Percentiles rank a stretch among this genome's conserved stretches.
These are phyloP conservation scores for Taphrina sp. DNA, from an alignment of 1,139 yeast genomes.

Conservation along the genomic window DNA sequence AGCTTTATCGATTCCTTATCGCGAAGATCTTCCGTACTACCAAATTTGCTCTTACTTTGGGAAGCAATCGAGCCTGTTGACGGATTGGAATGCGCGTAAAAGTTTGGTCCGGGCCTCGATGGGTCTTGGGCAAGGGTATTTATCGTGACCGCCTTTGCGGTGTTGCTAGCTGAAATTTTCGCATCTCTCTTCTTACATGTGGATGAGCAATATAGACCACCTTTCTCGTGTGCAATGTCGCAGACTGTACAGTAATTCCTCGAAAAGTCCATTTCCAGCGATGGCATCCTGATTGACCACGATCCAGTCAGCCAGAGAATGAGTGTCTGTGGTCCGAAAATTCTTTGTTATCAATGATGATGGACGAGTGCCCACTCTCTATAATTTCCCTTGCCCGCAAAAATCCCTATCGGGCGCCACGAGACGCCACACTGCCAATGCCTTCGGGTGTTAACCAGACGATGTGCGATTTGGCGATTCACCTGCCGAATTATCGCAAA, in stretches of 20 bases:
- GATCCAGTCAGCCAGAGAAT: neutral
- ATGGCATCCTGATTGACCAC: neutral
- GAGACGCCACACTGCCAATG: too few species aligned
- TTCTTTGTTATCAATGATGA: too few species aligned
- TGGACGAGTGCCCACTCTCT: too few species aligned
- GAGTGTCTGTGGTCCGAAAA: neutral
- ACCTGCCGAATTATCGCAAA: too few species aligned
- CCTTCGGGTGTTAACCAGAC: too few species aligned
- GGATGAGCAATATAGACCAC: slow-evolving; percentile 16
- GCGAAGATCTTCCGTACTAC: neutral
- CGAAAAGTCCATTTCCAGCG: slow-evolving; percentile 7
- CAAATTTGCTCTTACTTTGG: neutral
- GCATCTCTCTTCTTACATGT: slow-evolving; percentile 18
- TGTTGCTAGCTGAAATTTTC: too few species aligned
- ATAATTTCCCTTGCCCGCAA: too few species aligned
- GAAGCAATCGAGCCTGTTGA: slow-evolving; percentile 1
- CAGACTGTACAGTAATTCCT: slow-evolving; percentile 16
- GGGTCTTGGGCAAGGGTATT: too few species aligned
- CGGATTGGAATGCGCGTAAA: slow-evolving; percentile 17
- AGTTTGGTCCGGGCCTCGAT: too few species aligned
- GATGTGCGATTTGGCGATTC: too few species aligned
- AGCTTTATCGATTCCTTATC: neutral
- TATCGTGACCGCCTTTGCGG: too few species aligned
- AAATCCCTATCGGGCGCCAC: too few species aligned
- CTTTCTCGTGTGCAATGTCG: slow-evolving; percentile 23